phyloP scores from a whole-genome alignment of 2,329 filamentous ascomycete genomes.

The Tolypocladium capitatum region DNA sequence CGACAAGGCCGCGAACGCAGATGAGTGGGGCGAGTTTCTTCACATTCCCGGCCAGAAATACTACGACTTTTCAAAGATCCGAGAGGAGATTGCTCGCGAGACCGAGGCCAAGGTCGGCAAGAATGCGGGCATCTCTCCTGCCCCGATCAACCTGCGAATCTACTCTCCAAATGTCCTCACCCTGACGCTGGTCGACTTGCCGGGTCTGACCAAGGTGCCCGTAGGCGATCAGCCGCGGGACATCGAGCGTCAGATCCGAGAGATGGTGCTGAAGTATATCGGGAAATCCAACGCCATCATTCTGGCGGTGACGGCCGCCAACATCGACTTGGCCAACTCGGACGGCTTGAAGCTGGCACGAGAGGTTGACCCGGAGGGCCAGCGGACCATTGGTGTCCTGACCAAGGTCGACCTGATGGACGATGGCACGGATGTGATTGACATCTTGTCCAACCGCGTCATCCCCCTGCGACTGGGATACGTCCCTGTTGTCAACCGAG shows the following conservation, averaged over 20 bases:
- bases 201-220: slow-evolving; percentile 90
- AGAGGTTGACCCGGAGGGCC: slow-evolving; percentile 93
- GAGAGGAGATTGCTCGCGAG: slow-evolving; percentile 93
- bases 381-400: slow-evolving; percentile 94
- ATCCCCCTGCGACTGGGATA: slow-evolving; percentile 92
- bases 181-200: slow-evolving; percentile 89
- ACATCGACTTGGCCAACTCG: slow-evolving; percentile 96
- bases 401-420: slow-evolving; percentile 99
- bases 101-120: slow-evolving; percentile 92
- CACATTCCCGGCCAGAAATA: slow-evolving; percentile 97
- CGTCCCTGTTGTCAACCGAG: slow-evolving; percentile 94
- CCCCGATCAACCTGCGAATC: slow-evolving; percentile 94
- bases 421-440: slow-evolving; percentile 93
- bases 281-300: slow-evolving; percentile 98
- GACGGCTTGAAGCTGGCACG: slow-evolving; percentile 92
- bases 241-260: slow-evolving; percentile 90
- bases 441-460: slow-evolving; percentile 93
- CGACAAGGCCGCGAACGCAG: slow-evolving; percentile 79
- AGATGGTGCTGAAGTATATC: slow-evolving; percentile 98
- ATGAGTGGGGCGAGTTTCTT: slow-evolving; percentile 98
- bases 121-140: slow-evolving; percentile 92
- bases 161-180: slow-evolving; percentile 98
- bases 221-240: slow-evolving; percentile 93
- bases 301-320: slow-evolving; percentile 88
- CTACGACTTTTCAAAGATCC: slow-evolving; percentile 94